phyloP scores from a whole-genome alignment of 2,329 filamentous ascomycete species.

The Neoscytalidium dimidiatum region DNA sequence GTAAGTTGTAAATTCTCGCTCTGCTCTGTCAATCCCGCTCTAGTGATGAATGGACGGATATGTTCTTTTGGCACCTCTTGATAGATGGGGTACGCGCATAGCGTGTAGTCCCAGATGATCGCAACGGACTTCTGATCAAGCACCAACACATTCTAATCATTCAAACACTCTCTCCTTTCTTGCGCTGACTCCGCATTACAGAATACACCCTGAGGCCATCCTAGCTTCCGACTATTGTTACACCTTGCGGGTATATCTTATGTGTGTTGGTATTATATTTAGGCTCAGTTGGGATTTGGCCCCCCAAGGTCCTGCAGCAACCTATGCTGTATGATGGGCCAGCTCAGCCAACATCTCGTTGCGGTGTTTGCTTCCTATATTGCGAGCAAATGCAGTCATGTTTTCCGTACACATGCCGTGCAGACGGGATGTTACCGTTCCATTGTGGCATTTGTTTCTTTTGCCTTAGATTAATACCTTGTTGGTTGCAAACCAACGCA shows the following conservation, averaged over 20 bases:
- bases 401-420: too few relatives aligned
- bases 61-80: conserved; percentile 95
- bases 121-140: conserved; percentile 74
- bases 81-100: conserved; percentile 57
- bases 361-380: background rate
- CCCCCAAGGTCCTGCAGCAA: background rate
- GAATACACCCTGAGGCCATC: background rate
- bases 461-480: too few relatives aligned
- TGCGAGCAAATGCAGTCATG: background rate
- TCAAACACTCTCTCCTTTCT: background rate
- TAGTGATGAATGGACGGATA: conserved; percentile 6
- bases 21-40: conserved; percentile 42
- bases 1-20: conserved; percentile 34
- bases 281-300: background rate
- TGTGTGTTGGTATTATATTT: background rate
- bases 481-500: background rate
- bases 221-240: background rate
- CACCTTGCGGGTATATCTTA: background rate
- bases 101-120: conserved; percentile 63
- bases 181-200: background rate
- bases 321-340: background rate
- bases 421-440: too few relatives aligned
- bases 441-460: too few relatives aligned
- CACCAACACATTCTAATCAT: conserved; percentile 17
- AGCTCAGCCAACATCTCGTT: background rate